Conservation (phyloP, 306 rosid genomes). For the Chamaecrista fasciculata region DNA sequence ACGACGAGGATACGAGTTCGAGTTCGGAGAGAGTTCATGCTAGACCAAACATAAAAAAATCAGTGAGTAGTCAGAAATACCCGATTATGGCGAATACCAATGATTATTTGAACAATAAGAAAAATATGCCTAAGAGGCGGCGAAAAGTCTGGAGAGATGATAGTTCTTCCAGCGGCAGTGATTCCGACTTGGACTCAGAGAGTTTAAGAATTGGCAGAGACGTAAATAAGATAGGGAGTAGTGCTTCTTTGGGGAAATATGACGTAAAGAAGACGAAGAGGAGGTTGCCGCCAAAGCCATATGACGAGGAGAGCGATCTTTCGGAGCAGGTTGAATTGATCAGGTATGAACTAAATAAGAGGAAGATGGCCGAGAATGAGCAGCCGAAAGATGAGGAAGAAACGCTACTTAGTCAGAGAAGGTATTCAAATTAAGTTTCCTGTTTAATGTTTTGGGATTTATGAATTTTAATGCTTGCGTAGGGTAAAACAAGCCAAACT, state of each 20-base stretch:
- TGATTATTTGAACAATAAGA: slow-evolving; percentile 10
- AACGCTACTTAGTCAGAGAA: slow-evolving; percentile 53
- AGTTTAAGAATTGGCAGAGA: slow-evolving; percentile 14
- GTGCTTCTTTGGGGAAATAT: slow-evolving; percentile 74
- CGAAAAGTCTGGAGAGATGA: slow-evolving; percentile 41
- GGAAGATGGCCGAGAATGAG: slow-evolving; percentile 40
- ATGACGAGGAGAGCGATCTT: slow-evolving; percentile 45
- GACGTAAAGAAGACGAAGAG: slow-evolving; percentile 72
- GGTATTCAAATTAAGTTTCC: slow-evolving; percentile 39
- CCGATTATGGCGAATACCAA: slow-evolving; percentile 21
- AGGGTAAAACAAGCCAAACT: background rate
- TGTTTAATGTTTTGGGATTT: background rate
- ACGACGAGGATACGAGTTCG: slow-evolving; percentile 31
- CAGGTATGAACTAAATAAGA: slow-evolving; percentile 54
- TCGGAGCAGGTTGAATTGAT: slow-evolving; percentile 65
- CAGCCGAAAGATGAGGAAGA: slow-evolving; percentile 35
- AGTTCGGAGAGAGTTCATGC: slow-evolving; percentile 26
- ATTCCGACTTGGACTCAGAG: slow-evolving; percentile 33
- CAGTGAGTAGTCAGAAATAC: slow-evolving; percentile 20
- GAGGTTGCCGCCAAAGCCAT: slow-evolving; percentile 47
- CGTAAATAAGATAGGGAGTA: slow-evolving; percentile 55
- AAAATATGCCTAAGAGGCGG: slow-evolving; percentile 18
- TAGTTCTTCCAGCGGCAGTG: slow-evolving; percentile 43
- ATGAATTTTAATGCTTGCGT: background rate
- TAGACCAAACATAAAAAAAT: slow-evolving; percentile 25